Conservation (phyloP, 1,284 basidiomycete species). For the Trichosporon ovoides region DNA sequence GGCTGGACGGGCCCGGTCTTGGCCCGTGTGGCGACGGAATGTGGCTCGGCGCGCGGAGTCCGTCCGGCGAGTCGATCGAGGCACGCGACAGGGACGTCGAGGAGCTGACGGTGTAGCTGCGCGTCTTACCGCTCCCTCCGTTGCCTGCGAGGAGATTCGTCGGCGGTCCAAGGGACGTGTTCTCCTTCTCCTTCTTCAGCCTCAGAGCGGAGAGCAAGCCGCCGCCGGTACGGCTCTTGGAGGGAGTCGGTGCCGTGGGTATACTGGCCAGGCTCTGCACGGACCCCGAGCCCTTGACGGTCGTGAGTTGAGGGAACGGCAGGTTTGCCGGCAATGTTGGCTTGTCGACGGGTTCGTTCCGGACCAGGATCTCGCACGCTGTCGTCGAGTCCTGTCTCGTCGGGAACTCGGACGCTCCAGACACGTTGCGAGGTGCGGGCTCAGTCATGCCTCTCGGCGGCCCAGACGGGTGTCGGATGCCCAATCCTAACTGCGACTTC, state of each 20-base stretch:
- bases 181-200: conserved; percentile 35
- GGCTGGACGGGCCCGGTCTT: not conserved
- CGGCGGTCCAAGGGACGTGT: conserved; percentile 11
- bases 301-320: conserved; percentile 64
- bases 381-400: conserved; percentile 43
- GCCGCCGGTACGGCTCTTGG: conserved; percentile 19
- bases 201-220: conserved; percentile 37
- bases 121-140: conserved; percentile 7
- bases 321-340: conserved; percentile 54
- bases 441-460: not conserved
- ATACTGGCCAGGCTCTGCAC: conserved; percentile 31
- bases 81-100: not conserved
- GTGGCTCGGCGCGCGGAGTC: conserved; percentile 2
- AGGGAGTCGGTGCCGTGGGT: conserved; percentile 14
- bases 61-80: conserved; percentile 7
- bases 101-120: not conserved
- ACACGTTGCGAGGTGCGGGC: conserved; percentile 32
- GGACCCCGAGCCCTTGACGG: conserved; percentile 16
- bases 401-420: conserved; percentile 44
- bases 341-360: conserved; percentile 38
- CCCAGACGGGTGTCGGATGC: not conserved
- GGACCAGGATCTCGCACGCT: conserved; percentile 42
- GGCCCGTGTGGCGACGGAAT: conserved; percentile 10
- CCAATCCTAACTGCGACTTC: conserved; percentile 5
- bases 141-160: not conserved